A percentile compares a stretch with the other conserved stretches of the same genome.
Conservation (phyloP, 192 early-diverging fungal genomes). For the Backusella tuberculispora region DNA sequence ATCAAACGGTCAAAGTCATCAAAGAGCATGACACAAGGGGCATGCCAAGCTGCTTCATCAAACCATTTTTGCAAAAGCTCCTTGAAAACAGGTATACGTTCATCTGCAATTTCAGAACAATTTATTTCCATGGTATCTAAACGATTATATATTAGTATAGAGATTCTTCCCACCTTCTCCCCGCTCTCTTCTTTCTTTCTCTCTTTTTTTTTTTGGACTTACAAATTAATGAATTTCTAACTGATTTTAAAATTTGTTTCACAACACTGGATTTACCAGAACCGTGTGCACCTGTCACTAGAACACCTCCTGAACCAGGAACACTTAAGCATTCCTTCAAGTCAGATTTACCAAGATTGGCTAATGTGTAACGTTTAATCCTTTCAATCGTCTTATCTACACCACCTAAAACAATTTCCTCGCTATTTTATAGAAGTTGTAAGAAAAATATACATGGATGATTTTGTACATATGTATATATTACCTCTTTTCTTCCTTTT, state of each 20-base stretch:
- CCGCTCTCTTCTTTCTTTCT: no score
- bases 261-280: conserved; percentile 76
- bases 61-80: conserved; percentile 62
- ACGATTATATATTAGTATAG: conserved; percentile 11
- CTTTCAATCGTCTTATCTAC: conserved; percentile 42
- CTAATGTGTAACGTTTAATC: conserved; percentile 45
- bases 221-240: conserved; percentile 45
- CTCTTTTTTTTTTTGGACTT: conserved; percentile 47
- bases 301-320: conserved; percentile 54
- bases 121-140: conserved; percentile 58
- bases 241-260: conserved; percentile 49
- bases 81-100: conserved; percentile 61
- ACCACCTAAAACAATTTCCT: conserved; percentile 46
- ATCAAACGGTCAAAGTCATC: conserved; percentile 79
- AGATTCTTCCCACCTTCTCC: not conserved
- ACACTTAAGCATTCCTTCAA: conserved; percentile 44
- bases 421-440: conserved; percentile 7
- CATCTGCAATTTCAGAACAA: conserved; percentile 61
- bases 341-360: conserved; percentile 45
- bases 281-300: conserved; percentile 73
- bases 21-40: conserved; percentile 73
- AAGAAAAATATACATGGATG: not conserved
- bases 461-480: not conserved
- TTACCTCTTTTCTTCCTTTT: conserved; percentile 1
- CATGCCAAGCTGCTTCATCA: conserved; percentile 67